Conservation (phyloP, 495 filamentous ascomycete genomes). For the Penicillium dipodomyicola region DNA sequence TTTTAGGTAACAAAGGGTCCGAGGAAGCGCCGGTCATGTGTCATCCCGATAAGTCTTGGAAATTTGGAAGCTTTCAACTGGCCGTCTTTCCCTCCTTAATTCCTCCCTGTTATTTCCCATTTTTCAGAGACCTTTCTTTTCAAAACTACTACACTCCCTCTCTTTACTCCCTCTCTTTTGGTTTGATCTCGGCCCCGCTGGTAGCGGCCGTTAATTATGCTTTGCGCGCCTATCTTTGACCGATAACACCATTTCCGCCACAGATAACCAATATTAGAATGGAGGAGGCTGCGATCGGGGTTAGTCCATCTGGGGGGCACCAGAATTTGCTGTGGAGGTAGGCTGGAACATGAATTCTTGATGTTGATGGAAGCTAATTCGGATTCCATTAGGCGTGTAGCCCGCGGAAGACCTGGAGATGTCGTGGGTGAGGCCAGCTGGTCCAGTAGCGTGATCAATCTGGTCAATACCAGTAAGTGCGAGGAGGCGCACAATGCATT, state of each 20-base stretch:
- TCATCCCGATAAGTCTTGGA: slow-evolving; percentile 5
- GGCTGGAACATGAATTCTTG: neutral
- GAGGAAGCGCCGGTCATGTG: slow-evolving; percentile 7
- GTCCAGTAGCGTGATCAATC: slow-evolving; percentile 88
- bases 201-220: slow-evolving; percentile 31
- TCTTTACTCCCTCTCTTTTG: neutral
- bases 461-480: slow-evolving; percentile 79
- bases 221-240: slow-evolving; percentile 19
- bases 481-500: neutral
- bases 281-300: slow-evolving; percentile 35
- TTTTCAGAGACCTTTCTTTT: neutral
- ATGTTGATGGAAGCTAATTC: slow-evolving; percentile 9
- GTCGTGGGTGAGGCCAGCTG: slow-evolving; percentile 74
- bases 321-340: slow-evolving; percentile 37
- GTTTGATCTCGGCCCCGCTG: slow-evolving; percentile 11
- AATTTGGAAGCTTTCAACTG: neutral
- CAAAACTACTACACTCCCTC: neutral
- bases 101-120: neutral
- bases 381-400: slow-evolving; percentile 37
- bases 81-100: neutral
- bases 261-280: slow-evolving; percentile 18
- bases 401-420: slow-evolving; percentile 49
- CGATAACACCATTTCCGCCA: slow-evolving; percentile 6
- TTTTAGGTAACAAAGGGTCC: neutral
- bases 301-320: slow-evolving; percentile 23